These are phyloP conservation scores for Alternaria incomplexa DNA, from an alignment of 2,329 filamentous ascomycete species.

Conservation along the genomic window DNA sequence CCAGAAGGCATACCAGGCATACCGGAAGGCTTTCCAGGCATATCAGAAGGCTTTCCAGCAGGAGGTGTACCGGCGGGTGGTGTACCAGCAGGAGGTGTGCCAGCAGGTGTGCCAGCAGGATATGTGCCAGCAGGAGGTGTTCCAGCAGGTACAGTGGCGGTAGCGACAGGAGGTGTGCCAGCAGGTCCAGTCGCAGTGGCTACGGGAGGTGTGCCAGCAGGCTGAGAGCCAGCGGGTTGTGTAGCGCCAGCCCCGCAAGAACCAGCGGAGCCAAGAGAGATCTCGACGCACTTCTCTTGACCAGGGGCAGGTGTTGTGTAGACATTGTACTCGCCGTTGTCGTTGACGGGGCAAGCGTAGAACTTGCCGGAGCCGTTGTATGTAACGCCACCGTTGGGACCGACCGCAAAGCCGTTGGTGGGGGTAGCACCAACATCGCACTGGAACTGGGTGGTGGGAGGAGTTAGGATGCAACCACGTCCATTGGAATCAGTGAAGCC, in stretches of 20 bases:
- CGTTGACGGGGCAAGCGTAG: slow-evolving; percentile 66
- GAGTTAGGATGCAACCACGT: slow-evolving; percentile 68
- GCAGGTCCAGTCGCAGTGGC: neutral
- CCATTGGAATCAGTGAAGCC: slow-evolving; percentile 61
- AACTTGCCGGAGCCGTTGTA: slow-evolving; percentile 62
- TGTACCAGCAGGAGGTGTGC: neutral
- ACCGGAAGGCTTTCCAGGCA: neutral
- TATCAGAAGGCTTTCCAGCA: neutral
- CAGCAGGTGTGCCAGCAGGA: neutral
- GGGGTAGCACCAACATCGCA: slow-evolving; percentile 61
- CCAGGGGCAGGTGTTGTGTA: slow-evolving; percentile 54
- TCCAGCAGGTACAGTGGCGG: neutral
- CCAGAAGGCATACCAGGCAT: neutral
- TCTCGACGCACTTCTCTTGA: slow-evolving; percentile 57
- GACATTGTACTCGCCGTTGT: slow-evolving; percentile 62
- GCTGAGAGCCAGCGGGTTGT: neutral
- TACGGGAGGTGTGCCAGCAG: neutral
- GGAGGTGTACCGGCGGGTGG: neutral
- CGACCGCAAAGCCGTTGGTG: slow-evolving; percentile 63
- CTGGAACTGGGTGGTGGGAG: slow-evolving; percentile 65
- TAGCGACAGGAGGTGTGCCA: neutral
- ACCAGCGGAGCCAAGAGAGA: slow-evolving; percentile 50
- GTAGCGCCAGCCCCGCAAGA: slow-evolving; percentile 24
- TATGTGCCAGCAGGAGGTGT: neutral
- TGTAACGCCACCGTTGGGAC: slow-evolving; percentile 59